Evolutionary conservation across 805 yeast species (phyloP), one percentile per base, ranked within the genome.

Genomic region (Candida chauliodis): DNA sequence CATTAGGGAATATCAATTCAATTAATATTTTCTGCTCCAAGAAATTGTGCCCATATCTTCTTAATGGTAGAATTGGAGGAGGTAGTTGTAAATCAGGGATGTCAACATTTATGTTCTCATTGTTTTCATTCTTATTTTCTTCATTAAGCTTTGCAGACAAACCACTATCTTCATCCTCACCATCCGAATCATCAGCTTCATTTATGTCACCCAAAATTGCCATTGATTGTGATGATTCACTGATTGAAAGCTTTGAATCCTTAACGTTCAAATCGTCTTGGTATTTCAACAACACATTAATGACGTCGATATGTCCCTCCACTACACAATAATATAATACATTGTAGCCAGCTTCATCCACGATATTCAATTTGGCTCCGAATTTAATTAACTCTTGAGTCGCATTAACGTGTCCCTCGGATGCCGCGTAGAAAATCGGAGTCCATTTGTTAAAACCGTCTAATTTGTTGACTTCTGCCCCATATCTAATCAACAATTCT

Each of bases 31-130:
- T 88, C 56, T 85, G 86, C 55, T 93, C 98, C 52, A 93, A 64
- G 66, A 89, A 93, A 58, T 88, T 93, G 61, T 93, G 99, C 11
- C 99, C 99, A 56, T 93, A 93, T 51, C 95, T 78, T 51, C 96
- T 74, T 38, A 93, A 66, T 0, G 99, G 99, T 36, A 93, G 79
- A 38, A 93, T 87, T 3, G 99, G 99, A 1, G 99, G 99, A 0
- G 99, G 99, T 41, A 93, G 69, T 16, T 89, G 78, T 34, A 93
- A 73, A 51, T 88, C 96, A 0, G 99, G 98, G 38, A 93, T 91
- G 13, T 79, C 73, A 47, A 88, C 95, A n/a, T n/a, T n/a, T n/a
- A n/a, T n/a, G n/a, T n/a, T n/a, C n/a, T n/a, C n/a, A 6, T 77
- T 65, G 26, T 66, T 70, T 17, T 34, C 60, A 35, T 58, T 62